Evolutionary conservation across 371 early-diverging fungal species (phyloP).

Genomic region (Actinomortierella ambigua): DNA sequence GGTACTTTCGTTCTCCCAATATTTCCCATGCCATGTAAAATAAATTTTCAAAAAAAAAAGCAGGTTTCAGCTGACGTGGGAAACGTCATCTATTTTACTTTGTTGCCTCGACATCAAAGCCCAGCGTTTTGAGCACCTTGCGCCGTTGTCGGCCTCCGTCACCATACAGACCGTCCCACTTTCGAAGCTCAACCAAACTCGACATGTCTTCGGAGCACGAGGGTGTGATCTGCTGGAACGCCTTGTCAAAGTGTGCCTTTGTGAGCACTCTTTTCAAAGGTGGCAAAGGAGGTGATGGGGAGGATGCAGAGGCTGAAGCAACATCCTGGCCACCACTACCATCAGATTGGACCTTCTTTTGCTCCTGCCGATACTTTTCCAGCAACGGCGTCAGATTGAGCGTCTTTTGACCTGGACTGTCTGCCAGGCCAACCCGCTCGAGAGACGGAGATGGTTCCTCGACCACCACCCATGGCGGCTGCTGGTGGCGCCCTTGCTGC

Average conservation of each 20-base stretch:
- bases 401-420: slow-evolving; percentile 10
- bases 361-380: slow-evolving; percentile 16
- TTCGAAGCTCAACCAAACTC: slow-evolving; percentile 79
- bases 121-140: slow-evolving; percentile 27
- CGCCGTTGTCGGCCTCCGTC: slow-evolving; percentile 65
- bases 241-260: slow-evolving; percentile 77
- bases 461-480: not conserved
- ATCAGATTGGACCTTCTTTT: not conserved
- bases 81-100: too few species aligned
- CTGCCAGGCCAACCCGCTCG: too few species aligned
- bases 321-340: slow-evolving; percentile 1
- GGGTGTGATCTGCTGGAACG: slow-evolving; percentile 82
- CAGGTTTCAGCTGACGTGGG: too few species aligned
- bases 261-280: slow-evolving; percentile 33
- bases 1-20: too few species aligned
- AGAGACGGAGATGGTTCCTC: too few species aligned
- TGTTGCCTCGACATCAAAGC: slow-evolving; percentile 19
- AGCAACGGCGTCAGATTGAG: slow-evolving; percentile 42
- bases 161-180: slow-evolving; percentile 90
- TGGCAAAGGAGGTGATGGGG: not conserved
- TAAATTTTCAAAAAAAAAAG: too few species aligned
- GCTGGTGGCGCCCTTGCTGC: too few species aligned
- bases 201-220: slow-evolving; percentile 89
- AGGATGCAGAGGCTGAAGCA: slow-evolving; percentile 14
- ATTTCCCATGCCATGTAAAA: too few species aligned